Base-by-base conservation (phyloP, 768 basidiomycete genomes). In the Pleurotus tuber-regium region DNA sequence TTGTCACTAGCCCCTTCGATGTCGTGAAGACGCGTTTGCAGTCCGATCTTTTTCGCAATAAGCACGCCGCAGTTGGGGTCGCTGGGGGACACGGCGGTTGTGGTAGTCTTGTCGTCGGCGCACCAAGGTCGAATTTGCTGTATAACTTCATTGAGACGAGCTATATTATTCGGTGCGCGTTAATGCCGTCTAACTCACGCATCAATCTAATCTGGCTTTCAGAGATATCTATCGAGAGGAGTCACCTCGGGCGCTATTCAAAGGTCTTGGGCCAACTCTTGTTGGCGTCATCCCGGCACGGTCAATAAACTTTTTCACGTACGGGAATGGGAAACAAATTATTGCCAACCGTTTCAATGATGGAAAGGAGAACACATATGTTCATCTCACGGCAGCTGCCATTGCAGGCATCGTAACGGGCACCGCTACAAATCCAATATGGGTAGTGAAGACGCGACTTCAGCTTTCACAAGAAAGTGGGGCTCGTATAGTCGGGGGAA, bases 11-110 rank as follows among this genome's bases (percentile, higher is more conserved):
- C 38, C 96, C 97, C 0, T 96, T 99, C 61, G 97, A 99, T 68
- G 93, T 99, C 26, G 94, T 98, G 56, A 98, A 98, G 73, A 99
- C 97, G 36, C 87, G 97, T 3, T 74, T 98, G 5, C 97, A 99
- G 70, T 96, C 93, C 2, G 86, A 86, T 68, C 72, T 98, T 18
- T 97, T 94, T 52, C 67, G 68, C 1, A 66, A 69, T 58, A 74
- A 75, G 50, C 69, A 64, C 39, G 52, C 70, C 21, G 66, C 69
- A 8, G 61, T 76, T 4, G 67, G 71, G 10, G 59, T 79, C n/a
- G 58, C 73, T n/a, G 63, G 65, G 21, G 66, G 67, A 18, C 67
- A 66, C 25, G 70, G 67, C 21, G 68, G 66, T 23, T 67, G 69
- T 2, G 68, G 72, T n/a, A n/a, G n/a, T 1, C 66, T 71, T 43